Conservation (phyloP, 2,329 filamentous ascomycete genomes). For the Allantophomopsis lycopodina region DNA sequence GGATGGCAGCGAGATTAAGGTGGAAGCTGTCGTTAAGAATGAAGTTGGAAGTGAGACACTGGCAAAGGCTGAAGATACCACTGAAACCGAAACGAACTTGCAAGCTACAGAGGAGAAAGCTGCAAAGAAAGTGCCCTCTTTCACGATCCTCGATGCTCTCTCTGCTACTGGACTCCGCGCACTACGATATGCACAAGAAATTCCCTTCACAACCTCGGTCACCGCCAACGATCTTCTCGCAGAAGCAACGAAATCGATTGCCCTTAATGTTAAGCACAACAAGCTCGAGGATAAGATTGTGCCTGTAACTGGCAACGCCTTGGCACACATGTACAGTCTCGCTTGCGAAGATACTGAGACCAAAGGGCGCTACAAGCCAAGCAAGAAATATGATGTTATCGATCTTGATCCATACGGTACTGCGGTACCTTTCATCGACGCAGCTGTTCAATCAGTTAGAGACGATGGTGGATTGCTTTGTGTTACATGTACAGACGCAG, state of each 20-base stretch:
- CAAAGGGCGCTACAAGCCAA: constrained; percentile 17
- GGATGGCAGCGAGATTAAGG: background rate
- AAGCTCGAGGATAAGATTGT: constrained; percentile 55
- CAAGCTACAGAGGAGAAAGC: background rate
- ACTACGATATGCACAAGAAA: constrained; percentile 79
- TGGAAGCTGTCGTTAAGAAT: background rate
- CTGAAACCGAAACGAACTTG: background rate
- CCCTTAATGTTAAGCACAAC: constrained; percentile 76
- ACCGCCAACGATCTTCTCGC: constrained; percentile 83
- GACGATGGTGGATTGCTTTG: constrained; percentile 83
- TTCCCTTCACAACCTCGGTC: constrained; percentile 69
- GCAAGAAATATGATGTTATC: constrained; percentile 76
- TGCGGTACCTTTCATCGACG: constrained; percentile 83
- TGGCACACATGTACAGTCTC: constrained; percentile 81
- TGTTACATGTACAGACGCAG: constrained; percentile 92
- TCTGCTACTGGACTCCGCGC: constrained; percentile 89
- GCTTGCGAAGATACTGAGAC: constrained; percentile 26
- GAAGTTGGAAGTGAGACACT: background rate
- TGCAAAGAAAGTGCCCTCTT: constrained; percentile 21
- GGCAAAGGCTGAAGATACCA: background rate
- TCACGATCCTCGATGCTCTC: constrained; percentile 86
- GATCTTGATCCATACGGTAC: constrained; percentile 95
- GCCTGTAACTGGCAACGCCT: constrained; percentile 68
- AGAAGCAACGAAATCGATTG: constrained; percentile 67
- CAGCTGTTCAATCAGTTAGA: constrained; percentile 71